These are phyloP conservation scores for Castanea crenata DNA, from an alignment of 306 rosid genomes.

Conservation along the genomic window DNA sequence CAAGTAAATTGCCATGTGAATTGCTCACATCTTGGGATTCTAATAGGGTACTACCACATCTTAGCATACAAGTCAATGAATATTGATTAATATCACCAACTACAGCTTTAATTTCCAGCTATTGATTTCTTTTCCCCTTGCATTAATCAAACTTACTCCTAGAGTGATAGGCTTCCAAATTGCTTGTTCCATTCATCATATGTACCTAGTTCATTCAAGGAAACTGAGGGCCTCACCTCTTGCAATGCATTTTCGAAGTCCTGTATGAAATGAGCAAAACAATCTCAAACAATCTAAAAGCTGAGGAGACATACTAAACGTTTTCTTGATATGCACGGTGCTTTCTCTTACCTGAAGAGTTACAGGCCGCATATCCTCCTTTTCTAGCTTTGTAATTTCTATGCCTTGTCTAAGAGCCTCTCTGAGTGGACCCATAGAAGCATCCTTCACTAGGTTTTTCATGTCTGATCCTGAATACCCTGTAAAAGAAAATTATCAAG, in stretches of 20 bases:
- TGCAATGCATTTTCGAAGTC: constrained; percentile 70
- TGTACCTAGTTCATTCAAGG: constrained; percentile 57
- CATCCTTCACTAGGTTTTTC: constrained; percentile 91
- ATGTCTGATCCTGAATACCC: constrained; percentile 98
- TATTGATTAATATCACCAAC: constrained; percentile 10
- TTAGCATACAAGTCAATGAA: neutral
- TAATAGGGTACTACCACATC: neutral
- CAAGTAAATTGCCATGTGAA: neutral
- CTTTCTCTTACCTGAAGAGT: constrained; percentile 57
- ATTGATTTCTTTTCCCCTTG: neutral
- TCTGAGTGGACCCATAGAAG: constrained; percentile 97
- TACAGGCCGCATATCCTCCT: constrained; percentile 79
- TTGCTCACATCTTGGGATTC: neutral
- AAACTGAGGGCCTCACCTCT: constrained; percentile 91
- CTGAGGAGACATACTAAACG: neutral
- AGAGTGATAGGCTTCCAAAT: constrained; percentile 65
- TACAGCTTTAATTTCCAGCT: neutral
- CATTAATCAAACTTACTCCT: constrained; percentile 5
- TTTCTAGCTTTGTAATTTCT: constrained; percentile 60
- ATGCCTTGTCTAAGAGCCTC: constrained; percentile 74
- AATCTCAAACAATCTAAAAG: constrained; percentile 16
- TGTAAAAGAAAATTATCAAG: constrained; percentile 27
- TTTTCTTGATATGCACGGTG: neutral
- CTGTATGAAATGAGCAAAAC: constrained; percentile 22
- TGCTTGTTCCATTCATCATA: constrained; percentile 83